Evolutionary conservation across 306 rosid genomes (phyloP), one percentile per base, ranked within the genome.

Genomic region (Gastrolobium villosum): DNA sequence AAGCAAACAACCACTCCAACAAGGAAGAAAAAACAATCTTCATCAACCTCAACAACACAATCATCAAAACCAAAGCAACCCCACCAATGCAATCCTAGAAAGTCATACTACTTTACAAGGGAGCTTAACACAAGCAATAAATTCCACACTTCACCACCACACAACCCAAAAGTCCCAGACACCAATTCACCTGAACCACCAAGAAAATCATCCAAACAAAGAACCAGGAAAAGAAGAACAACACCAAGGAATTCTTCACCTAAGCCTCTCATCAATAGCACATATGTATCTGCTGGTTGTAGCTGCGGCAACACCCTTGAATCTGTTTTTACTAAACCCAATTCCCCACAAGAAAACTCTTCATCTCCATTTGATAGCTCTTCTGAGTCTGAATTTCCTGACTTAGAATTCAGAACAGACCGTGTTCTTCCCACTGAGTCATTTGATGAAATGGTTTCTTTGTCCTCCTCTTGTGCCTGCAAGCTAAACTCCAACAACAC

Each of bases 71-170:
- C 72, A 53, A 77, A 77, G 39, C 89, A 78, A 37, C 62, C 85
- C 54, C 79, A 78, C 36, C 89, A 84, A 31, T 59, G 20, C 61
- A 82, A 36, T 39, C 84, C 96, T 0, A 90, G 97, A 77, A 90
- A 92, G 30, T 94, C 98, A 6, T 86, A 94, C 85, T 85, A 94
- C 77, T 87, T 94, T 81, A 79, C 93, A 2, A 86, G 98, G 74
- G 87, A 93, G 54, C 92, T 90, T 6, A 46, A 65, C 66, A 52
- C 9, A 54, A 61, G 28, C 46, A 79, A 53, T 40, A 63, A 44
- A 50, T 37, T 40, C 56, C 6, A 37, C 65, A 43, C 49, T 76
- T 78, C 82, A 62, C 84, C 88, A 20, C 53, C 83, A 48, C 35
- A 61, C 48, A 73, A 72, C 31, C 75, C 77, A 45, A 44, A 78